Evolutionary conservation across 805 yeast genomes (phyloP).

Genomic region (Nakazawaea peltata): DNA sequence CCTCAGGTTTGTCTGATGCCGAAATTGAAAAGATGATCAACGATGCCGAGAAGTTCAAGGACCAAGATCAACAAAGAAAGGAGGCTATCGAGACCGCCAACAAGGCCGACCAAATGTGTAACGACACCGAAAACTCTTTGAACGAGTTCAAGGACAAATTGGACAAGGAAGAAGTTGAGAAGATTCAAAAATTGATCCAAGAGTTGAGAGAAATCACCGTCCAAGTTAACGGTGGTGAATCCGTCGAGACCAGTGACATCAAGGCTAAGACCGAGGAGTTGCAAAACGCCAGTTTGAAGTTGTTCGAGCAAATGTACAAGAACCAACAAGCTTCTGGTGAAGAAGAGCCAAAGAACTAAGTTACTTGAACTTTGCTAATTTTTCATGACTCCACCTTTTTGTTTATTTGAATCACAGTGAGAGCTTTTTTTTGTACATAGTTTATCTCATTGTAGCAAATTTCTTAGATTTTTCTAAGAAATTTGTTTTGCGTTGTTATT

Average conservation of each 20-base stretch:
- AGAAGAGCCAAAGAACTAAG: constrained; percentile 16
- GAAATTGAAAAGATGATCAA: constrained; percentile 57
- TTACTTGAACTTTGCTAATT: neutral
- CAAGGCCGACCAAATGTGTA: constrained; percentile 68
- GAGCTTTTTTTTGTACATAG: no score
- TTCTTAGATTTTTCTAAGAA: no score
- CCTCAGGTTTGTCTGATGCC: constrained; percentile 59
- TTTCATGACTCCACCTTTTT: no score
- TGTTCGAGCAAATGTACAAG: constrained; percentile 63
- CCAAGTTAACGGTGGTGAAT: constrained; percentile 45
- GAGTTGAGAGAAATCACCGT: constrained; percentile 59
- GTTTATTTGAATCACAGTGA: no score
- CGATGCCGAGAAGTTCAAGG: constrained; percentile 59
- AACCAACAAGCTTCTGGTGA: constrained; percentile 18
- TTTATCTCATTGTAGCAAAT: no score
- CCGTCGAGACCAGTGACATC: constrained; percentile 45
- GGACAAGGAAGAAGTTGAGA: constrained; percentile 39
- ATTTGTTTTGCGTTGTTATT: no score
- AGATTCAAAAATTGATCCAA: constrained; percentile 44
- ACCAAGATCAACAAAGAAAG: constrained; percentile 49
- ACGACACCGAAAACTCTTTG: constrained; percentile 85
- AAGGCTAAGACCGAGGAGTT: constrained; percentile 69
- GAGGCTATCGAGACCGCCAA: constrained; percentile 67
- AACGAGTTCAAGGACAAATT: constrained; percentile 62
- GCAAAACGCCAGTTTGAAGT: constrained; percentile 67